phyloP scores from a whole-genome alignment of 164 flowering plant genomes.

The Macadamia integrifolia region DNA sequence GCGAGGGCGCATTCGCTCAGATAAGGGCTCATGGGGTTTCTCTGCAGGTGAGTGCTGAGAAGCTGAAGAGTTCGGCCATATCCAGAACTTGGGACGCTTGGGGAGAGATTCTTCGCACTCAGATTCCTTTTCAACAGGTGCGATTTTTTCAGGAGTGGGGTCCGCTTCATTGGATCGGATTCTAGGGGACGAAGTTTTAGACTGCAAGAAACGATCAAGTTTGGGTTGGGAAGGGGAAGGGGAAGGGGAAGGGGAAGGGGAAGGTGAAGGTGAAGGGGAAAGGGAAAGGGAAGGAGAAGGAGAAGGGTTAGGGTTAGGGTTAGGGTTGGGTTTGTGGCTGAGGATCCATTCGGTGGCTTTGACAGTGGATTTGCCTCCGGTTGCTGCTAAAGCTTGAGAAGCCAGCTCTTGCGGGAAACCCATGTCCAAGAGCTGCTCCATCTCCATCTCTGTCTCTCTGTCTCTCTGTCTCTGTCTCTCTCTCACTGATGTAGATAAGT shows the following conservation, averaged over 20 bases:
- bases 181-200: conserved; percentile 14
- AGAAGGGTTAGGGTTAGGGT: conserved; percentile 9
- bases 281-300: conserved; percentile 24
- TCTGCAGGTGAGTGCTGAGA: background rate
- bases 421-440: conserved; percentile 71
- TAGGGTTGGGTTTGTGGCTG: conserved; percentile 15
- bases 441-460: conserved; percentile 20
- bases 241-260: conserved; percentile 15
- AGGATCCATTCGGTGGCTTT: conserved; percentile 85
- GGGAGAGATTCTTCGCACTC: conserved; percentile 3
- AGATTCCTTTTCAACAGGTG: conserved; percentile 1
- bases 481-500: no score
- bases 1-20: conserved; percentile 79
- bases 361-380: conserved; percentile 58
- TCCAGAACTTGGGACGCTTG: conserved; percentile 23
- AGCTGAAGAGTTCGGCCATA: background rate
- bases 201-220: conserved; percentile 47
- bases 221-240: conserved; percentile 38
- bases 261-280: background rate
- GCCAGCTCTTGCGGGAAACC: conserved; percentile 66
- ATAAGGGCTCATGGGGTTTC: conserved; percentile 38
- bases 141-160: conserved; percentile 1
- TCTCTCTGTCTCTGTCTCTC: background rate
- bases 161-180: background rate
- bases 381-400: conserved; percentile 54